Conservation (phyloP, 306 rosid species). For the Purshia tridentata region DNA sequence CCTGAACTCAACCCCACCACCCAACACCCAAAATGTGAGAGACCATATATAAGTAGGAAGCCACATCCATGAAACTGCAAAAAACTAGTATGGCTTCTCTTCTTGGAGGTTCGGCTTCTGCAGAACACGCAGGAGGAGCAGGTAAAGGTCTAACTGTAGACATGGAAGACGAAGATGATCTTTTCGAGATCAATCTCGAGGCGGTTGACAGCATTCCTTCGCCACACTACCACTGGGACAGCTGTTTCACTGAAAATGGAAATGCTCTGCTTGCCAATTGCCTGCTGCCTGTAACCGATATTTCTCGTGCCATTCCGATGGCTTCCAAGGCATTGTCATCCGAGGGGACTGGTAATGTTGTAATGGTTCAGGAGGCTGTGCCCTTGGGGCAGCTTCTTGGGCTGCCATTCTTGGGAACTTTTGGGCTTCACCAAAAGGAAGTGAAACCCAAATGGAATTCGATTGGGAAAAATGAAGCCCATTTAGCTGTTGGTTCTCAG, state of each 20-base stretch:
- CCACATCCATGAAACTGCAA: not conserved
- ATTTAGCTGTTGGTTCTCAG: not conserved
- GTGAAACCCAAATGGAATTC: not conserved
- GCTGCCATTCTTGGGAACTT: slow-evolving; percentile 40
- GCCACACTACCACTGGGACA: slow-evolving; percentile 35
- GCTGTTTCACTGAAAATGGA: slow-evolving; percentile 30
- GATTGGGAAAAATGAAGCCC: not conserved
- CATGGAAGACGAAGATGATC: slow-evolving; percentile 62
- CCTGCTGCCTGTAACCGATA: slow-evolving; percentile 53
- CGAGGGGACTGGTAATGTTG: slow-evolving; percentile 23
- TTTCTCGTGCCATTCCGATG: slow-evolving; percentile 62
- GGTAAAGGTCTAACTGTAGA: slow-evolving; percentile 17
- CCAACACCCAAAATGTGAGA: not conserved
- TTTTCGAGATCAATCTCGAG: slow-evolving; percentile 64
- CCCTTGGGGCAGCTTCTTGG: slow-evolving; percentile 48
- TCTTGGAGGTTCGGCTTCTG: slow-evolving; percentile 13
- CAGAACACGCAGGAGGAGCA: slow-evolving; percentile 18
- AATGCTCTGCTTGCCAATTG: slow-evolving; percentile 75
- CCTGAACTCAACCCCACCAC: slow-evolving; percentile 30
- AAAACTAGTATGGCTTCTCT: slow-evolving; percentile 37
- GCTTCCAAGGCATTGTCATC: slow-evolving; percentile 14
- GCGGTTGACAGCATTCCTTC: slow-evolving; percentile 44
- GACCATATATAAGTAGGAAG: not conserved
- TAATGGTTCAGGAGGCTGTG: slow-evolving; percentile 33
- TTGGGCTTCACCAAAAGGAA: slow-evolving; percentile 21